These are phyloP conservation scores for Russula sp. DNA, from an alignment of 768 basidiomycete species.

Conservation along the genomic window DNA sequence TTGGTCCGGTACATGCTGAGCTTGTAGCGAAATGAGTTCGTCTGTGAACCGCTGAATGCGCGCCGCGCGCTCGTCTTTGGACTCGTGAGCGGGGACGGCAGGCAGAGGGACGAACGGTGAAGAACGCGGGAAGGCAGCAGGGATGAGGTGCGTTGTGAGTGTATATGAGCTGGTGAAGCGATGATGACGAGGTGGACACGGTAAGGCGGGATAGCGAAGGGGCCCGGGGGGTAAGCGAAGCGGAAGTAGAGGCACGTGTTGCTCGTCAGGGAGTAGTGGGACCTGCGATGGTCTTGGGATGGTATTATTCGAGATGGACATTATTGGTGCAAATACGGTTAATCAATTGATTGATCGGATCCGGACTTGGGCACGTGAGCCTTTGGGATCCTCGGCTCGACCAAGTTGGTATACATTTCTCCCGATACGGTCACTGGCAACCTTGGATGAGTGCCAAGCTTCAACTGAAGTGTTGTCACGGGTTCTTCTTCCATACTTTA, in stretches of 20 bases:
- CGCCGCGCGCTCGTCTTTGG: constrained; percentile 38
- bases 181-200: constrained; percentile 34
- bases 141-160: constrained; percentile 54
- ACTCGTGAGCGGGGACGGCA: constrained; percentile 35
- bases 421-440: no score
- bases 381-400: no score
- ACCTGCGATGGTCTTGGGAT: constrained; percentile 3
- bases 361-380: no score
- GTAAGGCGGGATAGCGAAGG: constrained; percentile 43
- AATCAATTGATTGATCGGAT: no score
- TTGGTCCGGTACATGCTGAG: constrained; percentile 28
- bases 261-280: background rate
- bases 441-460: no score
- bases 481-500: no score
- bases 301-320: background rate
- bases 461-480: no score
- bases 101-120: constrained; percentile 45
- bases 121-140: constrained; percentile 51
- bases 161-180: constrained; percentile 35
- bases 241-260: background rate
- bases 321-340: background rate
- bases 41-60: background rate
- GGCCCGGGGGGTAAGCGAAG: constrained; percentile 12
- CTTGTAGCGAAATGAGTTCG: constrained; percentile 19
- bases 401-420: no score